These are phyloP conservation scores for Hypholoma sublateritium DNA, from an alignment of 768 basidiomycete genomes.

Conservation along the genomic window DNA sequence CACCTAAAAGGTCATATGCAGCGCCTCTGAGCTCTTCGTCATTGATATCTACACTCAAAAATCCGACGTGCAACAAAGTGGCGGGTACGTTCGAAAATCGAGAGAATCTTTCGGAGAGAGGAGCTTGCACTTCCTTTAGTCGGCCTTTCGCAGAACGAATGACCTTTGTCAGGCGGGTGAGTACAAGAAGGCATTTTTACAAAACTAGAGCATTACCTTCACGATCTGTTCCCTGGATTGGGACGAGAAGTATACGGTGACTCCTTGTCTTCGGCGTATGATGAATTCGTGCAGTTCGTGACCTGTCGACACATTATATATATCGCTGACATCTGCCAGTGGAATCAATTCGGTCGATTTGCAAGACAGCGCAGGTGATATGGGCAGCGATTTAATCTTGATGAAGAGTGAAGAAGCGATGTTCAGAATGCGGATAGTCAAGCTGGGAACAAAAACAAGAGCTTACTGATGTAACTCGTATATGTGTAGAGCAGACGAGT, in stretches of 20 bases:
- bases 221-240: conserved; percentile 68
- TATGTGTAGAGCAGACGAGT: conserved; percentile 64
- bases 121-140: conserved; percentile 53
- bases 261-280: conserved; percentile 70
- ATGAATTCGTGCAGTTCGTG: conserved; percentile 78
- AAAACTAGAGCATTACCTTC: conserved; percentile 45
- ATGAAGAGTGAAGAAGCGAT: neutral
- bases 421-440: neutral
- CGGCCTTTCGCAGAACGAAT: conserved; percentile 77
- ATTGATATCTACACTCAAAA: conserved; percentile 72
- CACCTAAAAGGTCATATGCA: conserved; percentile 77
- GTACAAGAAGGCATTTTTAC: neutral
- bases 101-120: conserved; percentile 64
- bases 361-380: conserved; percentile 68
- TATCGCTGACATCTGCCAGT: conserved; percentile 80
- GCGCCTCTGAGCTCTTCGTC: conserved; percentile 79
- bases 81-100: conserved; percentile 85
- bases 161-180: conserved; percentile 38
- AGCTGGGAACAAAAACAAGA: neutral
- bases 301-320: conserved; percentile 79
- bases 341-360: conserved; percentile 82
- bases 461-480: conserved; percentile 76
- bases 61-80: conserved; percentile 81
- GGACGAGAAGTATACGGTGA: conserved; percentile 77
- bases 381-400: conserved; percentile 68